Conservation (phyloP, 345 rosid genomes). For the Garcia nutans region DNA sequence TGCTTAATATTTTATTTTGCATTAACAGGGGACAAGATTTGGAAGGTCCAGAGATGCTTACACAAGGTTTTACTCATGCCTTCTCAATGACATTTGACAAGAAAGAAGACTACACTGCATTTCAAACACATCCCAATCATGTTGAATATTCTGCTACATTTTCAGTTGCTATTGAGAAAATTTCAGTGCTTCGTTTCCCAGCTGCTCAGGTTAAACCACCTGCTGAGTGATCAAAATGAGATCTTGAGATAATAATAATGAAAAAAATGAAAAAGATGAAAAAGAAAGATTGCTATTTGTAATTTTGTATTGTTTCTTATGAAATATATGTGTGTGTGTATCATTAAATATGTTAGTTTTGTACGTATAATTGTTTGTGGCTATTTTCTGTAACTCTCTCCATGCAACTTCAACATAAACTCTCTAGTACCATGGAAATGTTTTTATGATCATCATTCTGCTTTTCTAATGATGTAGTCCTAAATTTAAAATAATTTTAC, state of each 20-base stretch:
- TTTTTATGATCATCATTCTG: constrained; percentile 14
- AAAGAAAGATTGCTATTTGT: neutral
- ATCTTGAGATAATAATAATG: neutral
- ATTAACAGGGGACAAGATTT: constrained; percentile 71
- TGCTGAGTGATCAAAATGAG: constrained; percentile 19
- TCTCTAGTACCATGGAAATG: constrained; percentile 11
- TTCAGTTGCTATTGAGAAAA: constrained; percentile 71
- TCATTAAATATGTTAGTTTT: constrained; percentile 1
- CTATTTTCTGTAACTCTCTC: neutral
- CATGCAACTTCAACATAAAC: constrained; percentile 14
- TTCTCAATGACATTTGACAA: constrained; percentile 74
- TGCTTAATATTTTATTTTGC: neutral
- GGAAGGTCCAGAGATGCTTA: constrained; percentile 84
- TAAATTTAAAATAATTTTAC: too few relatives aligned
- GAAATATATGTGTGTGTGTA: constrained; percentile 1
- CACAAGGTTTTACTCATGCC: constrained; percentile 86
- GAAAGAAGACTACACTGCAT: constrained; percentile 69
- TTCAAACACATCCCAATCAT: constrained; percentile 66
- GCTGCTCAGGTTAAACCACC: constrained; percentile 46
- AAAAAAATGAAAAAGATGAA: too few relatives aligned
- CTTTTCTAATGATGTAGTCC: neutral
- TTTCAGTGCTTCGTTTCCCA: constrained; percentile 72
- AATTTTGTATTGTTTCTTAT: constrained; percentile 2
- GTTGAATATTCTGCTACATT: constrained; percentile 74
- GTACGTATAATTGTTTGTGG: neutral